phyloP scores from a whole-genome alignment of 2,329 filamentous ascomycete species.

The Metarhizium robertsii region DNA sequence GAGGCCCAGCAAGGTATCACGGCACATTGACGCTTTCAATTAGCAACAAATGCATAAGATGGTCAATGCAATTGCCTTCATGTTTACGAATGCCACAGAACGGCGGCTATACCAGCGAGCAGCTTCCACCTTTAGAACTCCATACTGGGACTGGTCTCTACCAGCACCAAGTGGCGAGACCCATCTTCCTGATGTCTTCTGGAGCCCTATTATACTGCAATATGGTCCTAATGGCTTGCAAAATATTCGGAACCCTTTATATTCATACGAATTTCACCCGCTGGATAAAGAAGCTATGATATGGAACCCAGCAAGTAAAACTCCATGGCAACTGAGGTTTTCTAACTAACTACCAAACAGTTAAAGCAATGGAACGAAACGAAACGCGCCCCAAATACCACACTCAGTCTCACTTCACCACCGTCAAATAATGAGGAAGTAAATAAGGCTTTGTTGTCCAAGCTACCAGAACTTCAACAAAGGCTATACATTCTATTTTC shows the following conservation, averaged over 20 bases:
- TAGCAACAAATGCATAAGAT: slow-evolving; percentile 28
- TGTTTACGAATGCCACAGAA: slow-evolving; percentile 36
- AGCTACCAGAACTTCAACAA: slow-evolving; percentile 45
- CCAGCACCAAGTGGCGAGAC: slow-evolving; percentile 37
- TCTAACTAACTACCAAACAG: slow-evolving; percentile 22
- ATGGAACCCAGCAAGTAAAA: slow-evolving; percentile 44
- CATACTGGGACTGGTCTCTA: slow-evolving; percentile 52
- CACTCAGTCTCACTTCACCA: slow-evolving; percentile 17
- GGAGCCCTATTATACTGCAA: slow-evolving; percentile 40
- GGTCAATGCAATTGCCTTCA: slow-evolving; percentile 33
- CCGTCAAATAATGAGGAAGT: slow-evolving; percentile 52
- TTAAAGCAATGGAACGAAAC: slow-evolving; percentile 52
- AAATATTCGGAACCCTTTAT: slow-evolving; percentile 52
- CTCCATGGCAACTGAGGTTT: background rate
- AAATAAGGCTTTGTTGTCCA: slow-evolving; percentile 32
- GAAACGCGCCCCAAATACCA: slow-evolving; percentile 41
- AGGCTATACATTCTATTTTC: slow-evolving; percentile 60
- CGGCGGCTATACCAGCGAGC: slow-evolving; percentile 41
- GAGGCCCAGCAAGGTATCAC: background rate
- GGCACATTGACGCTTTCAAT: slow-evolving; percentile 8
- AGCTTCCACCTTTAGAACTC: slow-evolving; percentile 42
- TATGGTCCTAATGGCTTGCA: slow-evolving; percentile 47
- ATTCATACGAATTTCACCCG: slow-evolving; percentile 50
- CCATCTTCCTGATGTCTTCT: slow-evolving; percentile 35
- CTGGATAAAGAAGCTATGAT: slow-evolving; percentile 49